phyloP scores from a whole-genome alignment of 2,329 filamentous ascomycete genomes.

The Colletotrichum godetiae region DNA sequence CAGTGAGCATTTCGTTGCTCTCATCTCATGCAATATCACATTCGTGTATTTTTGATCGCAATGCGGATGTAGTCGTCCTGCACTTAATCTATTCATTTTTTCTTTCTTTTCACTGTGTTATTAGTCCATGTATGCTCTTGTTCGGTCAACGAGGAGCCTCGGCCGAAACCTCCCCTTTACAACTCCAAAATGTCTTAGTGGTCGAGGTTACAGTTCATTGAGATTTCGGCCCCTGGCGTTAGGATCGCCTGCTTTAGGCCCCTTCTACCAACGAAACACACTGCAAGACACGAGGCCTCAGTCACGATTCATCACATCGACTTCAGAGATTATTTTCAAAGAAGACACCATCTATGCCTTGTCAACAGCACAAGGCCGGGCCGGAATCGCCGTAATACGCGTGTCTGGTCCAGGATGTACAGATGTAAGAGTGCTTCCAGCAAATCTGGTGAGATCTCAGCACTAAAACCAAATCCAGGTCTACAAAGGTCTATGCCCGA shows the following conservation, averaged over 20 bases:
- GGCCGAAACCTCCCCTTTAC: slow-evolving; percentile 1
- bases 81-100: neutral
- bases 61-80: neutral
- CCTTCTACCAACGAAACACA: neutral
- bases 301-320: neutral
- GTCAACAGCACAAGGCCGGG: slow-evolving; percentile 85
- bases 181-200: slow-evolving; percentile 27
- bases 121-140: slow-evolving; percentile 12
- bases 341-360: slow-evolving; percentile 88
- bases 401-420: slow-evolving; percentile 84
- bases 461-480: slow-evolving; percentile 49
- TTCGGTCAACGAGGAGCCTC: slow-evolving; percentile 20
- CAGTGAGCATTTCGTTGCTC: neutral
- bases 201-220: neutral
- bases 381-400: slow-evolving; percentile 90
- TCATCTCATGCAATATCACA: neutral
- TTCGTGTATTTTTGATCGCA: neutral
- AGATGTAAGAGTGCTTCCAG: slow-evolving; percentile 58
- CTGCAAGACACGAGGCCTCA: neutral
- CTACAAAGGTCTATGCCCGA: slow-evolving; percentile 63
- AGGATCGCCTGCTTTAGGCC: neutral
- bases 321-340: neutral
- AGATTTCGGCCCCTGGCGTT: slow-evolving; percentile 2
- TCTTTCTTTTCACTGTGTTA: neutral
- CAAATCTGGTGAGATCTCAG: too few species aligned